Evolutionary conservation across 1,139 yeast species (phyloP).

Genomic region (Zygoascus sp.): DNA sequence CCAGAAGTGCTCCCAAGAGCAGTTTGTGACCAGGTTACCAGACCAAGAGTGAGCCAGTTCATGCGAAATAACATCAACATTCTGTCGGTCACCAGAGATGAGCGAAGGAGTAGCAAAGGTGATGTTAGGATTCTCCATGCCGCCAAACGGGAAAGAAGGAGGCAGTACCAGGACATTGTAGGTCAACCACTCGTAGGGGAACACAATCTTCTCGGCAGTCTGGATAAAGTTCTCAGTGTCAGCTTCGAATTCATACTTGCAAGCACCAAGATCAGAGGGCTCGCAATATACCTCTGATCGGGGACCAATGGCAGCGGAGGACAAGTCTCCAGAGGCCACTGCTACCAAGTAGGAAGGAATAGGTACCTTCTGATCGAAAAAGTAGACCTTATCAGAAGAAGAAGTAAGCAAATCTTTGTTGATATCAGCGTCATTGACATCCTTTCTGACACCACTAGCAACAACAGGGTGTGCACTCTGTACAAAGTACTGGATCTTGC

Average conservation of each 20-base stretch:
- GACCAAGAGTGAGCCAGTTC: conserved; percentile 93
- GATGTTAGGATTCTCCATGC: conserved; percentile 92
- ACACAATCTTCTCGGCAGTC: conserved; percentile 77
- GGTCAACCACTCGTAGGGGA: conserved; percentile 78
- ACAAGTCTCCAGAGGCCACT: conserved; percentile 78
- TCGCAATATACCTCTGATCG: conserved; percentile 80
- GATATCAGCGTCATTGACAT: conserved; percentile 13
- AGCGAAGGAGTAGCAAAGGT: conserved; percentile 90
- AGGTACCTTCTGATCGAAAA: conserved; percentile 70
- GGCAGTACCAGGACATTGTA: conserved; percentile 82
- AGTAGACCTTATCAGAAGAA: conserved; percentile 32
- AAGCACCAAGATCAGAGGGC: conserved; percentile 60
- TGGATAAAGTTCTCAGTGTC: conserved; percentile 75
- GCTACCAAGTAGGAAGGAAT: conserved; percentile 84
- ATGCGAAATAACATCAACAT: conserved; percentile 86
- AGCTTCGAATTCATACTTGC: conserved; percentile 73
- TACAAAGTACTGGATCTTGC: conserved; percentile 56
- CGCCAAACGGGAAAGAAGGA: conserved; percentile 85
- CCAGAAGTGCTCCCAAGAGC: conserved; percentile 94
- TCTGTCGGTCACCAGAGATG: conserved; percentile 79
- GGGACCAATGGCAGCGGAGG: conserved; percentile 71
- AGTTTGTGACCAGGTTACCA: conserved; percentile 84
- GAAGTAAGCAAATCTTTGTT: conserved; percentile 15
- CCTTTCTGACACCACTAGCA: conserved; percentile 57
- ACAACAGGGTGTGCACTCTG: conserved; percentile 63